Conservation (phyloP, 2,329 filamentous ascomycete genomes). For the Phialophora chinensis region DNA sequence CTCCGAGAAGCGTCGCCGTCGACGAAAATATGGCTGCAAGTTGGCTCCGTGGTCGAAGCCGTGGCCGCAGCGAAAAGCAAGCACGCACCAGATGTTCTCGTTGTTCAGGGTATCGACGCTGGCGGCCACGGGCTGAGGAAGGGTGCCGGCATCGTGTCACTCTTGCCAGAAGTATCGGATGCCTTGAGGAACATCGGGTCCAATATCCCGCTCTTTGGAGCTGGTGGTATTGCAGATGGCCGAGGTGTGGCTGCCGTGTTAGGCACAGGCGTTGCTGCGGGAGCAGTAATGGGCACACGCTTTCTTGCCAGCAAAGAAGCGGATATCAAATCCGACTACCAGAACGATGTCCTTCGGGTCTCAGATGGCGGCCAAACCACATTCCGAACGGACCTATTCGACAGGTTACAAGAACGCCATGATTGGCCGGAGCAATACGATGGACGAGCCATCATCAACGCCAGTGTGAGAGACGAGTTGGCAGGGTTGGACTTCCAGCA, state of each 20-base stretch:
- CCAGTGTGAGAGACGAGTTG: constrained; percentile 47
- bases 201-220: constrained; percentile 55
- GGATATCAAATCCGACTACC: constrained; percentile 55
- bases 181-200: constrained; percentile 40
- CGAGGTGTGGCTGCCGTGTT: constrained; percentile 57
- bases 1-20: constrained; percentile 49
- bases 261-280: constrained; percentile 56
- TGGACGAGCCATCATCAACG: constrained; percentile 63
- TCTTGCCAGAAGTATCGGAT: constrained; percentile 59
- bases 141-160: constrained; percentile 53
- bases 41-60: constrained; percentile 57
- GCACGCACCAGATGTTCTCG: constrained; percentile 54
- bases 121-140: constrained; percentile 58
- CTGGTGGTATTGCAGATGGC: constrained; percentile 60
- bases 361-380: constrained; percentile 59
- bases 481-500: constrained; percentile 11
- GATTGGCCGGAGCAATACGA: constrained; percentile 65
- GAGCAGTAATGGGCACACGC: constrained; percentile 66
- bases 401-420: constrained; percentile 60
- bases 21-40: constrained; percentile 59
- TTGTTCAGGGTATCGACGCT: constrained; percentile 60
- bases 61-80: constrained; percentile 45
- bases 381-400: constrained; percentile 58
- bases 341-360: constrained; percentile 54
- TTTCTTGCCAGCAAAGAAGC: constrained; percentile 62